These are phyloP conservation scores for Lycium ferocissimum DNA, from an alignment of 257 asterid species.

Conservation along the genomic window DNA sequence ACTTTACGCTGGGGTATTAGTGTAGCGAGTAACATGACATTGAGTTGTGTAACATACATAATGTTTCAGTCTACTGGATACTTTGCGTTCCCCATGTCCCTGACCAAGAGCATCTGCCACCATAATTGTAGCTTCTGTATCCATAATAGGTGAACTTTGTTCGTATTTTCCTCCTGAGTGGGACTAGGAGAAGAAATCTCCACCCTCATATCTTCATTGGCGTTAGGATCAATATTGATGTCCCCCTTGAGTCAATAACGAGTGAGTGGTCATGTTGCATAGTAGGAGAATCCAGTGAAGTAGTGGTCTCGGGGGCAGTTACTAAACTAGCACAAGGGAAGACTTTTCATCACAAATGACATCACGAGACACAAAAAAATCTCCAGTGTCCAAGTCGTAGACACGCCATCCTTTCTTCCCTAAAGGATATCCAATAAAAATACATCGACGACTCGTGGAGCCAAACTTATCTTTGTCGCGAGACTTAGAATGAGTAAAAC, in stretches of 20 bases:
- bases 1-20: neutral
- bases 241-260: neutral
- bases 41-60: too few relatives aligned
- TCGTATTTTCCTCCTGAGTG: neutral
- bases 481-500: neutral
- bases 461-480: neutral
- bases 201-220: neutral
- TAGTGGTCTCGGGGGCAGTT: neutral
- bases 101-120: neutral
- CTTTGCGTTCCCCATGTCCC: neutral
- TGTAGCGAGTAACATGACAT: neutral
- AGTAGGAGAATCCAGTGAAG: neutral
- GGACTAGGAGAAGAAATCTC: neutral
- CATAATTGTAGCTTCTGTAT: neutral
- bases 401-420: neutral
- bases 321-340: neutral
- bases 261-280: neutral
- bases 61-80: neutral
- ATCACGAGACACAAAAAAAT: conserved; percentile 14
- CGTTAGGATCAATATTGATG: neutral
- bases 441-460: neutral
- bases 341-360: neutral
- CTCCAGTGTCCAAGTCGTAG: neutral
- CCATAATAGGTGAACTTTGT: neutral
- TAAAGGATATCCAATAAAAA: conserved; percentile 15